Evolutionary conservation across 2,329 filamentous ascomycete genomes (phyloP), one percentile per base, ranked within the genome.

Genomic region (Monosporascus ibericus): DNA sequence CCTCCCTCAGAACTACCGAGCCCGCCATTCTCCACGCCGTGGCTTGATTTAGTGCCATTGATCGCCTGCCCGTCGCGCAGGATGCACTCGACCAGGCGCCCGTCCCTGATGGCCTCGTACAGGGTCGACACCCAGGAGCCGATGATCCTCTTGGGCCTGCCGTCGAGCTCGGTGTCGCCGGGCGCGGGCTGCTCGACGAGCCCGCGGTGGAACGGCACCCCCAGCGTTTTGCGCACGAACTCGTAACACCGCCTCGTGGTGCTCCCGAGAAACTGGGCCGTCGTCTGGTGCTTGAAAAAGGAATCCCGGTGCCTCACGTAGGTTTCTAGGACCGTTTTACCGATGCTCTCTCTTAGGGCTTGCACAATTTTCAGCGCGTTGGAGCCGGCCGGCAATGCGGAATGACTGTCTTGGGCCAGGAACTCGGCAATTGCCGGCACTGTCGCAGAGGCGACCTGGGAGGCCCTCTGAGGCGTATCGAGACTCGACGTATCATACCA

Each of bases 171-270:
- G 18, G 49, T 38, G 25, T 48, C 52, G 46, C 52, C 48, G 30
- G 48, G 46, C 3, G 52, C 57, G 20, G 59, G 59, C 34, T 61
- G 59, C 46, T 61, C 59, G 27, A 55, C 46, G 39, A 58, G 55
- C 27, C 59, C 59, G 25, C 57, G 58, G 44, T 61, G 58, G 56
- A 61, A 60, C 6, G 59, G 59, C n/a, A 61, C 59, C 8, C 47
- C 44, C 14, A 61, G 58, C n/a, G 47, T 49, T 11, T 58, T n/a
- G 25, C 58, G 58, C 17, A 61, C 59, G 25, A 52, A 58, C 11
- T 55, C 34, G 18, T 60, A 61, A 42, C 57, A 34, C 14, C 50
- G 52, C 40, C 52, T 52, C 3, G 55, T 51, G 17, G 49, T 57
- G 24, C 56, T 54, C 5, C 58, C 58, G 2, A 61, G 55, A 14